Evolutionary conservation across 2,329 filamentous ascomycete genomes (phyloP).

Genomic region (Cladosporium sp.): DNA sequence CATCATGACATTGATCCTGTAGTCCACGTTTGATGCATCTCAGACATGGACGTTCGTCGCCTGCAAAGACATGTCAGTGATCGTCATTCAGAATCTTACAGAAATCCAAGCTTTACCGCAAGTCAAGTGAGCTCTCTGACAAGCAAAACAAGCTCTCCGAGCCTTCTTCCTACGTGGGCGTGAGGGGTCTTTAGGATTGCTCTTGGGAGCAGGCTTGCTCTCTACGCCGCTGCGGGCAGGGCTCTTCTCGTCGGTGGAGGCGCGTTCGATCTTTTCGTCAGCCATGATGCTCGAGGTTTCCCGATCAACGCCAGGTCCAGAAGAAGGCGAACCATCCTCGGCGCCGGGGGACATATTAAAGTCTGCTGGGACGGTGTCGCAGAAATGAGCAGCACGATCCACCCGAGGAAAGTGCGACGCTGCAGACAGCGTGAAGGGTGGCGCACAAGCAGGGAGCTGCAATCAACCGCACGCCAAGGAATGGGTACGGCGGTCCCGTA

Average conservation of each 20-base stretch:
- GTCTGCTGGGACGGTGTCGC: conserved; percentile 4
- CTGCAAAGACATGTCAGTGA: conserved; percentile 47
- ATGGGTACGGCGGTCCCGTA: conserved; percentile 8
- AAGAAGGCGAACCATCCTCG: conserved; percentile 45
- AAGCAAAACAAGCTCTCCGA: conserved; percentile 90
- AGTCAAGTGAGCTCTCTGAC: conserved; percentile 93
- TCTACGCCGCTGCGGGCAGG: conserved; percentile 32
- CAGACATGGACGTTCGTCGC: conserved; percentile 90
- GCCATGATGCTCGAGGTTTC: conserved; percentile 40
- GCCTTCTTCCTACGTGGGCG: conserved; percentile 94
- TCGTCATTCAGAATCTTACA: conserved; percentile 2
- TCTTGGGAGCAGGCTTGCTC: conserved; percentile 30
- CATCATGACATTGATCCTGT: conserved; percentile 88
- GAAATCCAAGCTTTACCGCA: conserved; percentile 69
- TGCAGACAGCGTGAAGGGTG: conserved; percentile 10
- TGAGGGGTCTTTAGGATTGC: conserved; percentile 76
- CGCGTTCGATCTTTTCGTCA: conserved; percentile 37
- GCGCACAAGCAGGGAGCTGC: conserved; percentile 12
- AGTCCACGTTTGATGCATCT: conserved; percentile 92
- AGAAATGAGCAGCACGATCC: conserved; percentile 11
- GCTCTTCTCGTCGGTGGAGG: conserved; percentile 35
- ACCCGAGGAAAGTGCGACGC: conserved; percentile 3
- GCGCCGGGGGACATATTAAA: conserved; percentile 47
- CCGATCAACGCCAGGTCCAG: conserved; percentile 40
- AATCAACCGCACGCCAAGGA: conserved; percentile 6